Evolutionary conservation across 495 filamentous ascomycete genomes (phyloP), one percentile per base, ranked within the genome.

Genomic region (Xylaria acuta): DNA sequence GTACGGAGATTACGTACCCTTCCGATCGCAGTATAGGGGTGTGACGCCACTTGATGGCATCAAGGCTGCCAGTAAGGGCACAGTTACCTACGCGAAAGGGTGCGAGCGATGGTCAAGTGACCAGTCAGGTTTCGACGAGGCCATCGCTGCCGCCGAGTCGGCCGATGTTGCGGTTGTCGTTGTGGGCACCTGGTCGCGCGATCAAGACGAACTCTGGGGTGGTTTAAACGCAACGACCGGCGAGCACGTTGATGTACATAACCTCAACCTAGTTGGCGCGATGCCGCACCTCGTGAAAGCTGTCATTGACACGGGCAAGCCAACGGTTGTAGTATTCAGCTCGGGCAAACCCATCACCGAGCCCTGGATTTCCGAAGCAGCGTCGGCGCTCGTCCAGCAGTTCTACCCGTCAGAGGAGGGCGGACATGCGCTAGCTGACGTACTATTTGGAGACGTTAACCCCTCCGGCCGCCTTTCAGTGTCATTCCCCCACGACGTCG

Each of bases 391-490:
- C 0, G 75, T 92, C 0, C 90, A 92, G 72, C 91, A 93, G 75
- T 92, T 92, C 81, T 94, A 93, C 74, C 89, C 88, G 0, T 90
- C 89, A 0, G 89, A 92, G 70, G 81, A 97, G 77, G 93, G 91
- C 69, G 94, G 94, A 6, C 89, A 93, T 64, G 91, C 94, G 3
- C 80, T 97, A 27, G 87, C 88, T 1, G 92, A 94, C 74, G 87
- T 97, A 27, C 84, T 97, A 0, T 94, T 95, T 63, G 94, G 94
- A n/a, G 88, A 90, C 16, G 86, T 90, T 25, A 94, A 95, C 78
- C 93, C 93, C 9, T 93, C 90, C 45, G 94, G 94, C 22, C 87
- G 83, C 76, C 84, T 90, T 30, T 82, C 84, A 7, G 85, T 90
- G 47, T 86, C 85, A 12, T 85, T 90, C 62, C 91, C 91, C 1